These are phyloP conservation scores for Populus alba DNA, from an alignment of 345 rosid genomes.

Conservation along the genomic window DNA sequence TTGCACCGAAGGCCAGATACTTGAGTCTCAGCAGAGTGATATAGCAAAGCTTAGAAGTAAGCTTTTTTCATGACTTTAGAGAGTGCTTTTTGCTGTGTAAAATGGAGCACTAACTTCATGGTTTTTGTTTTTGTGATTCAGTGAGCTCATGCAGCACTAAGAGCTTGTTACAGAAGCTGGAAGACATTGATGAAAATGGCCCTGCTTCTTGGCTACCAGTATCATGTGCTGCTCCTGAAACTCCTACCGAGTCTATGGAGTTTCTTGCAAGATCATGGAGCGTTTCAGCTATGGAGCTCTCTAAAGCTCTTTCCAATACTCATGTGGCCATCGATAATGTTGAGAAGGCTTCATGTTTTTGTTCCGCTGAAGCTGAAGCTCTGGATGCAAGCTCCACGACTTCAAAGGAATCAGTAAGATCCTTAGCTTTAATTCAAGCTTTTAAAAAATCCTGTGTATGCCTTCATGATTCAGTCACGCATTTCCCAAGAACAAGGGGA, in stretches of 20 bases:
- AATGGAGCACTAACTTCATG: neutral
- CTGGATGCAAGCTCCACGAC: slow-evolving; percentile 41
- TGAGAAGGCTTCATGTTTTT: slow-evolving; percentile 29
- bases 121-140: slow-evolving; percentile 18
- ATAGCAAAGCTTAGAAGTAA: slow-evolving; percentile 16
- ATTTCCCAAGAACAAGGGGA: neutral
- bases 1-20: slow-evolving; percentile 21
- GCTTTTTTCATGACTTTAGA: neutral
- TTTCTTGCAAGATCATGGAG: slow-evolving; percentile 97
- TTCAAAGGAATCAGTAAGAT: slow-evolving; percentile 43
- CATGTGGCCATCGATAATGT: slow-evolving; percentile 23
- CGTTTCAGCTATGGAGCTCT: slow-evolving; percentile 79
- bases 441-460: neutral
- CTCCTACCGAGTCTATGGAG: slow-evolving; percentile 93
- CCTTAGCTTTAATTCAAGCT: neutral
- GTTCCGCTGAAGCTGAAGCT: slow-evolving; percentile 36
- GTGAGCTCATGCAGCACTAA: slow-evolving; percentile 46
- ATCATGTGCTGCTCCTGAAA: slow-evolving; percentile 60
- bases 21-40: slow-evolving; percentile 11
- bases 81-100: neutral
- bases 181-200: slow-evolving; percentile 74
- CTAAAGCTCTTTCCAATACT: slow-evolving; percentile 60
- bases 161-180: slow-evolving; percentile 45
- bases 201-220: slow-evolving; percentile 40
- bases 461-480: neutral